phyloP scores from a whole-genome alignment of 768 basidiomycete species.

The Amyloporia xantha region DNA sequence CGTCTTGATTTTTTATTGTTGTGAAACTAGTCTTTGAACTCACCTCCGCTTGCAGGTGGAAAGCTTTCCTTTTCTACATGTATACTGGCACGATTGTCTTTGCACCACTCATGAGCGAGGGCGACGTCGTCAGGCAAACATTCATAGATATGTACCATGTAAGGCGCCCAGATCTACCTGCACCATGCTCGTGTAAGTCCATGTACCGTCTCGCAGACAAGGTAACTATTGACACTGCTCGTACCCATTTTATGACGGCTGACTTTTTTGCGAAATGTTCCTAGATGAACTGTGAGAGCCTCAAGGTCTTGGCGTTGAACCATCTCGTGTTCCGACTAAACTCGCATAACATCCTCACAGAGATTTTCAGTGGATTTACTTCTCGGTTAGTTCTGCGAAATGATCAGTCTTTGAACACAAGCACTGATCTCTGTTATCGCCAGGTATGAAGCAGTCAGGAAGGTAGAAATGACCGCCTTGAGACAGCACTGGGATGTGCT shows the following conservation, averaged over 20 bases:
- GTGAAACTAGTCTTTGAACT: no score
- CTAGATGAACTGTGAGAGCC: no score
- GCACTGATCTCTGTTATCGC: neutral
- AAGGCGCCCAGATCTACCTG: neutral
- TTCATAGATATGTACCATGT: neutral
- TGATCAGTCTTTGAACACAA: neutral
- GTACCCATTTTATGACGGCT: no score
- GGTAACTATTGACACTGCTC: no score
- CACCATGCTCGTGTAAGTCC: neutral
- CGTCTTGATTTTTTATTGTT: no score
- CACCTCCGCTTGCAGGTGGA: no score
- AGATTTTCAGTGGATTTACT: neutral
- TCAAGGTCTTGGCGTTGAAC: neutral
- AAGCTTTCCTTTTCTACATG: neutral
- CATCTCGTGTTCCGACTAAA: neutral
- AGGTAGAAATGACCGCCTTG: neutral
- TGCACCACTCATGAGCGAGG: neutral
- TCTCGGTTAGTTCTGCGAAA: neutral
- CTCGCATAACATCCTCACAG: neutral
- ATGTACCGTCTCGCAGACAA: conserved; percentile 1
- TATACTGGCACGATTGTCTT: neutral
- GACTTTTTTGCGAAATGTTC: no score
- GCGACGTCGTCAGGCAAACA: neutral
- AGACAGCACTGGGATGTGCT: neutral
- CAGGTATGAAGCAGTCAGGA: neutral